Evolutionary conservation across 1,284 basidiomycete genomes (phyloP).

Genomic region (Sphaerobolus stellatus): DNA sequence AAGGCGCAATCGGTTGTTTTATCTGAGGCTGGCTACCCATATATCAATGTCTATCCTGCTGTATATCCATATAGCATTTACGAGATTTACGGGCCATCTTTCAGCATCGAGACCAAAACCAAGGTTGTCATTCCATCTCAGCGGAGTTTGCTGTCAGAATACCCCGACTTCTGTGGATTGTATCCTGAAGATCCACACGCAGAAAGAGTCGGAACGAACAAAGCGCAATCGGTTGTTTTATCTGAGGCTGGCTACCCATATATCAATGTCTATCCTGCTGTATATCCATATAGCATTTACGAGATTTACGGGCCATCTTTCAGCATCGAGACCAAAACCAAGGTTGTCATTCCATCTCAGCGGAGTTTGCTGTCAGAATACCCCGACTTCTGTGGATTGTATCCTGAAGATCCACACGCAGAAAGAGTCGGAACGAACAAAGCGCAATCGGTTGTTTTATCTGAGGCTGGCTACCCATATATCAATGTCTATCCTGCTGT

Average conservation of each 20-base stretch:
- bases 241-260: slow-evolving; percentile 3
- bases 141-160: neutral
- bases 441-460: slow-evolving; percentile 1
- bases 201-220: neutral
- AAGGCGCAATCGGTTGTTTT: slow-evolving; percentile 3
- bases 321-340: neutral
- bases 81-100: neutral
- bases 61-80: too few species aligned
- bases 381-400: slow-evolving; percentile 14
- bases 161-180: slow-evolving; percentile 13
- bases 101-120: neutral
- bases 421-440: neutral
- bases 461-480: neutral
- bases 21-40: neutral
- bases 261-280: slow-evolving; percentile 15
- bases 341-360: neutral
- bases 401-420: neutral
- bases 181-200: neutral
- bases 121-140: neutral
- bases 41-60: neutral
- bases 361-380: neutral
- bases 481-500: too few species aligned
- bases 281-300: slow-evolving; percentile 11
- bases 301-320: slow-evolving; percentile 8
- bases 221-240: slow-evolving; percentile 3